Evolutionary conservation across 2,329 filamentous ascomycete genomes (phyloP), one percentile per base, ranked within the genome.

Genomic region (Fusarium mangiferae): DNA sequence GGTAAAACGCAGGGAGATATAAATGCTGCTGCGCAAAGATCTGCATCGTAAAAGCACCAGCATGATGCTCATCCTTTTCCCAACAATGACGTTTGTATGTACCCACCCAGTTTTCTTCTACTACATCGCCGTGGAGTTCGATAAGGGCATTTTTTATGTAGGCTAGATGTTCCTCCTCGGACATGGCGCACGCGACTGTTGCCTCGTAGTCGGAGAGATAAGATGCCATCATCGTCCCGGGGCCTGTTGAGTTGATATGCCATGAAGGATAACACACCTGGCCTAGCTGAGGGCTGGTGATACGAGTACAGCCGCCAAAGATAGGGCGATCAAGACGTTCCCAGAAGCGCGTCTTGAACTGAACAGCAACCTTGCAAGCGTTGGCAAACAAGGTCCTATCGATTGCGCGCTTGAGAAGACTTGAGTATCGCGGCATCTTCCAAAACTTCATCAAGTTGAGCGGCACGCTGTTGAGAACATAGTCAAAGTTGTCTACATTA

Each of bases 341-440:
- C 88, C 87, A 89, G 82, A 89, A 90, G 4, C 92, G 89, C 0
- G 91, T 90, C 72, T 87, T 84, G 84, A 92, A 94, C 9, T 74
- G 63, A 12, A 74, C 42, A 2, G 48, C 72, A 0, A 66, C 57
- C 4, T 74, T 89, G 83, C 85, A 84, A 0, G 80, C 75, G 11
- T 68, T 48, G 13, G 48, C 70, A 52, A 77, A 80, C 59, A 76
- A 59, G 3, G 73, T 77, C 6, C 78, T 71, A 41, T 77, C 71
- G 38, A 80, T 80, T 7, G 75, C 76, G 3, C 79, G 77, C 0
- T 66, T 68, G 22, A 80, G 44, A 11, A 80, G 51, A 28, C 76
- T 78, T 20, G 82, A 83, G 72, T 81, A 83, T 10, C 72, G 68
- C 0, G 82, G 82, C 3, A 83, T 62, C 10, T 83, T 77, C 82